Percentiles rank a stretch among this genome's conserved stretches.
phyloP scores from a whole-genome alignment of 2,329 filamentous ascomycete genomes.

The Rutstroemia sp. region DNA sequence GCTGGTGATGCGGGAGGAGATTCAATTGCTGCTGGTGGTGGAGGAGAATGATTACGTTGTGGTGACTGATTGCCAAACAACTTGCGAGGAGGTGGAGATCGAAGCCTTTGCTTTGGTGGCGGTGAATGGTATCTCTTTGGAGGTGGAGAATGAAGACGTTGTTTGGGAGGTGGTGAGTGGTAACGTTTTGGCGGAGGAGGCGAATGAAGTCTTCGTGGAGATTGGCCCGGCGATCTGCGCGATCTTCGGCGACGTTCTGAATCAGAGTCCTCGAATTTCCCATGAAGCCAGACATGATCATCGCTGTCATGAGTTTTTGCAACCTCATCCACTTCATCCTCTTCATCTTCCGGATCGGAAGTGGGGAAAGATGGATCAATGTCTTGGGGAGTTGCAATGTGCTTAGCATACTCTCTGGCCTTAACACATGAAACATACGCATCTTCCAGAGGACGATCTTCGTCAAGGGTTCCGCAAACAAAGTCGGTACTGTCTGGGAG shows the following conservation, averaged over 20 bases:
- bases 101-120: slow-evolving; percentile 31
- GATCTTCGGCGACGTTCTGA: slow-evolving; percentile 48
- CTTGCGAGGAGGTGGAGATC: slow-evolving; percentile 29
- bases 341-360: slow-evolving; percentile 82
- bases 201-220: slow-evolving; percentile 56
- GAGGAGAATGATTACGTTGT: slow-evolving; percentile 61
- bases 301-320: slow-evolving; percentile 56
- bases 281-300: slow-evolving; percentile 61
- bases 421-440: slow-evolving; percentile 83
- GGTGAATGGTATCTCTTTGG: slow-evolving; percentile 32
- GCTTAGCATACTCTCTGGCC: slow-evolving; percentile 72
- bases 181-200: slow-evolving; percentile 38
- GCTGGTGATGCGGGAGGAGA: slow-evolving; percentile 44
- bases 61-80: slow-evolving; percentile 27
- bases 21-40: slow-evolving; percentile 44
- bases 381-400: slow-evolving; percentile 82
- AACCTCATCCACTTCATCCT: slow-evolving; percentile 60
- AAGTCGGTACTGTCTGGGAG: slow-evolving; percentile 97
- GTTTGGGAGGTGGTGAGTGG: slow-evolving; percentile 31
- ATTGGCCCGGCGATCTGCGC: slow-evolving; percentile 40
- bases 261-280: slow-evolving; percentile 61
- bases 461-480: slow-evolving; percentile 95
- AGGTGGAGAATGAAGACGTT: slow-evolving; percentile 30
- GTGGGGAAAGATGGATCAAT: slow-evolving; percentile 97
- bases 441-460: slow-evolving; percentile 89